Conservation (phyloP, 2,329 filamentous ascomycete species). For the Aspergillus piperis region DNA sequence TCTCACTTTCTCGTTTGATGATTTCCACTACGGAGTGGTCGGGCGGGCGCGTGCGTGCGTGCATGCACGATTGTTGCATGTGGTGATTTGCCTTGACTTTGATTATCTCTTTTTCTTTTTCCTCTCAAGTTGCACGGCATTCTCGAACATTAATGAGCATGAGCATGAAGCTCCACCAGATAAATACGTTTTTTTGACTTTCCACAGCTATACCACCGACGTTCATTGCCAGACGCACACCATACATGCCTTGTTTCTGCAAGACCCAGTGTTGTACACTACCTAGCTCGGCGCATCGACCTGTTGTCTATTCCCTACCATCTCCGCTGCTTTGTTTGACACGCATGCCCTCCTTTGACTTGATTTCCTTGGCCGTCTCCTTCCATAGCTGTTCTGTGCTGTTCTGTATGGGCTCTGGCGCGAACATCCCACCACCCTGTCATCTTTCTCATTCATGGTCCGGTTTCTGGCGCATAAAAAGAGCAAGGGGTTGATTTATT, state of each 20-base stretch:
- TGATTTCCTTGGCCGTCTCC: conserved; percentile 19
- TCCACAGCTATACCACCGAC: conserved; percentile 26
- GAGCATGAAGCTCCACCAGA: conserved; percentile 28
- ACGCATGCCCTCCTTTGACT: conserved; percentile 25
- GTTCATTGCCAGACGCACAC: conserved; percentile 21
- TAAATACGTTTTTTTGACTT: conserved; percentile 24
- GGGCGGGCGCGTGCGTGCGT: conserved; percentile 19
- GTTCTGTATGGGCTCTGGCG: conserved; percentile 16
- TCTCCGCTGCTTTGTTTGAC: conserved; percentile 22
- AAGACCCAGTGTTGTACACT: conserved; percentile 40
- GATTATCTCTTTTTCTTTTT: conserved; percentile 21
- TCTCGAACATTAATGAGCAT: conserved; percentile 30
- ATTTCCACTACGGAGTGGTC: conserved; percentile 27
- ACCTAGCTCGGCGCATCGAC: conserved; percentile 28
- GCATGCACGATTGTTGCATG: conserved; percentile 19
- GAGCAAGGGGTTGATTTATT: conserved; percentile 34
- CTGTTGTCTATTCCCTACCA: conserved; percentile 26
- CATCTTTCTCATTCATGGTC: conserved; percentile 23
- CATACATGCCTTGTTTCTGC: conserved; percentile 29
- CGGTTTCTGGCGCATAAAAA: conserved; percentile 40
- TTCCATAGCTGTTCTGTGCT: conserved; percentile 16
- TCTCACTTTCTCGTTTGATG: conserved; percentile 27
- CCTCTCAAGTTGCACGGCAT: conserved; percentile 22
- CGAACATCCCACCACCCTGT: conserved; percentile 17
- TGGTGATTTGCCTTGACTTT: conserved; percentile 17